phyloP scores from a whole-genome alignment of 441 rosid genomes.

The Adansonia gregorii region DNA sequence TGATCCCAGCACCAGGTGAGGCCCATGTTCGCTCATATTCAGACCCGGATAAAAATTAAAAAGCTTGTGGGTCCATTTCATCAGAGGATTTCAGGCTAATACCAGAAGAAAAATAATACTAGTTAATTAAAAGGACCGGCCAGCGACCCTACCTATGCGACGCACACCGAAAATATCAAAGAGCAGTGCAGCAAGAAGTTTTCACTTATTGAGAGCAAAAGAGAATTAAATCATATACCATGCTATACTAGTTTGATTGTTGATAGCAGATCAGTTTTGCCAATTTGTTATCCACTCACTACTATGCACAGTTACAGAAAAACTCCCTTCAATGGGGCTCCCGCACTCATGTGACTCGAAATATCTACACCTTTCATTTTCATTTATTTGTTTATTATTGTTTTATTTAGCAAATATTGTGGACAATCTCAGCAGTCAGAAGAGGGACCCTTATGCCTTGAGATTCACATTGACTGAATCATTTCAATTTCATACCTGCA shows the following conservation, averaged over 20 bases:
- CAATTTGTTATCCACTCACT: conserved; percentile 25
- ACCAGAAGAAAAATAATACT: background rate
- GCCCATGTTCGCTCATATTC: background rate
- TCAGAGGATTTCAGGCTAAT: background rate
- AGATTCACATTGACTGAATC: conserved; percentile 21
- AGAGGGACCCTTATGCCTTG: conserved; percentile 22
- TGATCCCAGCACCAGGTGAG: background rate
- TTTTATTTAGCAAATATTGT: conserved; percentile 1
- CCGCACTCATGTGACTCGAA: conserved; percentile 26
- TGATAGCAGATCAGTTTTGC: conserved; percentile 14
- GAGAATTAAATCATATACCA: background rate
- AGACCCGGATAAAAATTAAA: background rate
- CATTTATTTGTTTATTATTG: background rate
- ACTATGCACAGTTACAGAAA: conserved; percentile 20
- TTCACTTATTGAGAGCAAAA: conserved; percentile 3
- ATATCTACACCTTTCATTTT: conserved; percentile 21
- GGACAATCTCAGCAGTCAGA: conserved; percentile 1
- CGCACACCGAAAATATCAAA: background rate
- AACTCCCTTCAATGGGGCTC: conserved; percentile 21
- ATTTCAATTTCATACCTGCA: conserved; percentile 24
- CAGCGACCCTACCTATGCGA: background rate
- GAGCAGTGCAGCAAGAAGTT: background rate
- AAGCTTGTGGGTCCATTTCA: conserved; percentile 9
- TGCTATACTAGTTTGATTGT: background rate
- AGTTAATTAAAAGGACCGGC: background rate